phyloP scores from a whole-genome alignment of 805 yeast species.

The Cyberlindnera galapagoensis region DNA sequence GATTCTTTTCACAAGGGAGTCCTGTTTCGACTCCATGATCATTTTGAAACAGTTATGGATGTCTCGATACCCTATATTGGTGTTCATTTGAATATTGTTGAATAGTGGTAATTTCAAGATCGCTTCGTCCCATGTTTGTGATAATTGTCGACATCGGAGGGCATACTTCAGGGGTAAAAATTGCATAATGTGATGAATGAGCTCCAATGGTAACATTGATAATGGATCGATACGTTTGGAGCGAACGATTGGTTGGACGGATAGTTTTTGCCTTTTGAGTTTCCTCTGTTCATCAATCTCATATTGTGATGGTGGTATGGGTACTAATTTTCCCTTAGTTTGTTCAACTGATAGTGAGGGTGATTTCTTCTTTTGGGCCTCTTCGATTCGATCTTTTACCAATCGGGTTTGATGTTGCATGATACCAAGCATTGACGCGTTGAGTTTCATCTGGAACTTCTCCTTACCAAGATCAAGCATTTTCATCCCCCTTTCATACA shows the following conservation, averaged over 20 bases:
- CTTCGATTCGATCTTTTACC: too few species aligned
- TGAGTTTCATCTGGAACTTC: conserved; percentile 10
- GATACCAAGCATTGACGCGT: conserved; percentile 8
- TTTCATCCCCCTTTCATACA: conserved; percentile 7
- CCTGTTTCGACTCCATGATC: conserved; percentile 8
- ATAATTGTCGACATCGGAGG: conserved; percentile 11
- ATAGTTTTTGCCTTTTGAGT: background rate
- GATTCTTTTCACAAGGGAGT: conserved; percentile 5
- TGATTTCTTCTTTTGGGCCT: too few species aligned
- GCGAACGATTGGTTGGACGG: too few species aligned
- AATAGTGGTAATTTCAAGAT: conserved; percentile 12
- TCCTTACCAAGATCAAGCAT: conserved; percentile 11
- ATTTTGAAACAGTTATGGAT: conserved; percentile 13
- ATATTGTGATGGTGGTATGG: conserved; percentile 5
- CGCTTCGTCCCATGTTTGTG: conserved; percentile 13
- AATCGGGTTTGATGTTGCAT: conserved; percentile 10
- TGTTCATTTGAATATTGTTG: conserved; percentile 9
- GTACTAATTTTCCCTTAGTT: conserved; percentile 6
- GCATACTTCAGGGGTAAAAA: conserved; percentile 3
- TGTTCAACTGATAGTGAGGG: too few species aligned
- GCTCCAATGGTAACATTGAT: conserved; percentile 7
- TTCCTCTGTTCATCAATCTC: too few species aligned
- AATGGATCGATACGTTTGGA: conserved; percentile 5
- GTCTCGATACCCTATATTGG: conserved; percentile 11
- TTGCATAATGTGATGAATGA: conserved; percentile 4